These are phyloP conservation scores for Dictyostelium gargantuum DNA, from an alignment of 208 protist species.

Conservation along the genomic window DNA sequence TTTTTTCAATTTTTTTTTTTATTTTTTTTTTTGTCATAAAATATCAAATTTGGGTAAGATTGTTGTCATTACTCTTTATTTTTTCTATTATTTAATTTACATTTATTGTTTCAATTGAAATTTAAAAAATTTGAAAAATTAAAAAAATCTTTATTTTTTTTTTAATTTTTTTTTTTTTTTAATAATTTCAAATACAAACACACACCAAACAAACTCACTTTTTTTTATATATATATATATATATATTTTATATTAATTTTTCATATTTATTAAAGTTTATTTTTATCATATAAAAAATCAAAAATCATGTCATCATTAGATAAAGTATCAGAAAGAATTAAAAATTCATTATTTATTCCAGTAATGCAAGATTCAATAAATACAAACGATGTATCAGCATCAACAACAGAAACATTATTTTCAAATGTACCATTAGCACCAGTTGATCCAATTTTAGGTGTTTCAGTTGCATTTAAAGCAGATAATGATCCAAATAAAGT, in stretches of 20 bases:
- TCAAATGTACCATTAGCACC: constrained; percentile 70
- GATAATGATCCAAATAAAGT: constrained; percentile 93
- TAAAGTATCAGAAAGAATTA: constrained; percentile 7
- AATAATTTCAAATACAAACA: neutral
- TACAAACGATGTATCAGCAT: neutral
- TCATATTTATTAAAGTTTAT: too few species aligned
- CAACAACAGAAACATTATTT: constrained; percentile 47
- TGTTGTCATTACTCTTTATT: too few species aligned
- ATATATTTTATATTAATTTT: too few species aligned
- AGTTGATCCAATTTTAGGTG: constrained; percentile 87
- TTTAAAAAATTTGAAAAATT: neutral
- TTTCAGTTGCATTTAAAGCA: constrained; percentile 78
- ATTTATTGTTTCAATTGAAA: too few species aligned
- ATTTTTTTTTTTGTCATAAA: too few species aligned
- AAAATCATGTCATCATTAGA: neutral
- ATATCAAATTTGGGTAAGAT: too few species aligned
- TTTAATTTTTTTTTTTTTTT: neutral
- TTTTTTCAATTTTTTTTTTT: too few species aligned
- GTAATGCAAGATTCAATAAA: neutral
- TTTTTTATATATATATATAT: too few species aligned
- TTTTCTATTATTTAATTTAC: too few species aligned
- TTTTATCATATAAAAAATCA: neutral
- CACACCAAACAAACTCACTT: too few species aligned
- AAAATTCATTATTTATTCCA: constrained; percentile 56
- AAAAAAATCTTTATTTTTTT: too few species aligned